These are phyloP conservation scores for Suhomyces emberorum DNA, from an alignment of 805 yeast genomes.

Conservation along the genomic window DNA sequence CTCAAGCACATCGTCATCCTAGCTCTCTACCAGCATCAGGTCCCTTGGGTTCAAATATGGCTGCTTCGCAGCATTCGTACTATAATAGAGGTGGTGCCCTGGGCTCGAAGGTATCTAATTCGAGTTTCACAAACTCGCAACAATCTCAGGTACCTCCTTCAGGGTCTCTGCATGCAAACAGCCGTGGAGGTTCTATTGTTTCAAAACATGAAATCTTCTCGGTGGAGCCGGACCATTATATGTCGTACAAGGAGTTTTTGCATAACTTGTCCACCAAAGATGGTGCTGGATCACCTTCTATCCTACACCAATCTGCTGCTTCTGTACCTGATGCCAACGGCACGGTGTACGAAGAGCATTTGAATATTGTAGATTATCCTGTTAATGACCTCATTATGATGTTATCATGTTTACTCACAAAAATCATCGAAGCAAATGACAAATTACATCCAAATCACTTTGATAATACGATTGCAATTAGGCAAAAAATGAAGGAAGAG, in stretches of 20 bases:
- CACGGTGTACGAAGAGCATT: slow-evolving; percentile 44
- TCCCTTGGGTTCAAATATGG: background rate
- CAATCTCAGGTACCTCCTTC: background rate
- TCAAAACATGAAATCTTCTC: background rate
- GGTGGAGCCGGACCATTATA: slow-evolving; percentile 39
- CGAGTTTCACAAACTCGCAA: background rate
- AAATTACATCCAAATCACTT: slow-evolving; percentile 68
- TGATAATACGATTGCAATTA: slow-evolving; percentile 41
- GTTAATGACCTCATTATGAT: slow-evolving; percentile 76
- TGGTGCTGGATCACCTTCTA: slow-evolving; percentile 5
- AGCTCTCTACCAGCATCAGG: slow-evolving; percentile 6
- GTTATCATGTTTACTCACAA: slow-evolving; percentile 81
- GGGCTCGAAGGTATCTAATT: background rate
- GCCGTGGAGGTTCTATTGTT: too few relatives aligned
- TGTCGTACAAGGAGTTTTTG: slow-evolving; percentile 41
- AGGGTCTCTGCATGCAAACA: too few relatives aligned
- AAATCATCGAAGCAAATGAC: slow-evolving; percentile 89
- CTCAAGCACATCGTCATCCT: slow-evolving; percentile 11
- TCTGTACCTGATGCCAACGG: slow-evolving; percentile 7
- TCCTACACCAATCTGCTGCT: background rate
- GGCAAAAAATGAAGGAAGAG: slow-evolving; percentile 38
- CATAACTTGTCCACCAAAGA: slow-evolving; percentile 22
- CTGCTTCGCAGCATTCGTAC: background rate
- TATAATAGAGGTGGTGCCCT: background rate
- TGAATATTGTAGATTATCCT: slow-evolving; percentile 79